These are phyloP conservation scores for Meyerozyma elateridarum DNA, from an alignment of 1,139 yeast species.

Conservation along the genomic window DNA sequence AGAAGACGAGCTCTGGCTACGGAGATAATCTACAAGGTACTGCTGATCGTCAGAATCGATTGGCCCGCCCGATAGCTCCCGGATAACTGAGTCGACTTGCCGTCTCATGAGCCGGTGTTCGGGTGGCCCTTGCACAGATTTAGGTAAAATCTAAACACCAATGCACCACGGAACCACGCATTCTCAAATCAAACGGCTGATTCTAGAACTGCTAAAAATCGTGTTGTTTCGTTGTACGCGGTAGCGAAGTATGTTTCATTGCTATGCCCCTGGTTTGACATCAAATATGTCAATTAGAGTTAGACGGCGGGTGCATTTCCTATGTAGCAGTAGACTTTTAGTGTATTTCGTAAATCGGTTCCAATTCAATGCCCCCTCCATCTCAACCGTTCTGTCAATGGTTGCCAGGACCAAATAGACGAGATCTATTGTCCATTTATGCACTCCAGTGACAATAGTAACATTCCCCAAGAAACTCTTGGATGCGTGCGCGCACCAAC, in stretches of 20 bases:
- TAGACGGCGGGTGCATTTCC: too few species aligned
- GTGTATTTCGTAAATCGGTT: too few species aligned
- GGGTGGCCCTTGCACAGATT: background rate
- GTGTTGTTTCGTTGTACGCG: too few species aligned
- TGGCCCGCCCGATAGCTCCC: conserved; percentile 9
- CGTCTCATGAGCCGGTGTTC: conserved; percentile 8
- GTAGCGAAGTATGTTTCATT: too few species aligned
- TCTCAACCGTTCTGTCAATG: too few species aligned
- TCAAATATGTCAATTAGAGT: too few species aligned
- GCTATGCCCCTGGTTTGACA: too few species aligned
- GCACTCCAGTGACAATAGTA: conserved; percentile 3
- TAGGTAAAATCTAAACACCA: too few species aligned
- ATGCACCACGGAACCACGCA: background rate
- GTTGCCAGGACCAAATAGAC: too few species aligned
- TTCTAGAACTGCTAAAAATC: background rate
- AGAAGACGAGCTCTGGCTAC: background rate
- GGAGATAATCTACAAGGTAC: background rate
- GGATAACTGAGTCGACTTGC: conserved; percentile 10
- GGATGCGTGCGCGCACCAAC: conserved; percentile 2
- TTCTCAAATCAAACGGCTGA: conserved; percentile 2
- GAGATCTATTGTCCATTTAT: too few species aligned
- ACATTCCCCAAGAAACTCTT: background rate
- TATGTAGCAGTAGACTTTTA: too few species aligned
- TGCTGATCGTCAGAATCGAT: conserved; percentile 8
- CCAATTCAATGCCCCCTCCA: too few species aligned